phyloP scores from a whole-genome alignment of 116 monocot genomes.

The Phalaenopsis hybrid region DNA sequence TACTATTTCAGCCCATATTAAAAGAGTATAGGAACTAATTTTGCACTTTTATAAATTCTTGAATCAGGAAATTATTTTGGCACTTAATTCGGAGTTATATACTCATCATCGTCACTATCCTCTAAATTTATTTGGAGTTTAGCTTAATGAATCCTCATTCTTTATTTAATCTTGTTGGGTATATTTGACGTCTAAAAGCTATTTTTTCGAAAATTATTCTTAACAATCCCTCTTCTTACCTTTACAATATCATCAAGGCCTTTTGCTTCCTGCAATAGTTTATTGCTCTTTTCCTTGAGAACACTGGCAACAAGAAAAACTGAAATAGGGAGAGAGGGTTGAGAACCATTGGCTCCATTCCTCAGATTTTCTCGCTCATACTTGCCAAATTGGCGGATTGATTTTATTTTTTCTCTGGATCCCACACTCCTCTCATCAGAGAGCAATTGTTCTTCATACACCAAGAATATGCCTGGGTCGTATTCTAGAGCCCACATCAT shows the following conservation, averaged over 20 bases:
- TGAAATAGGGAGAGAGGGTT: constrained; percentile 77
- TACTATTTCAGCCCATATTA: too few relatives aligned
- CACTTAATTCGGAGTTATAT: too few relatives aligned
- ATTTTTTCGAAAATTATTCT: background rate
- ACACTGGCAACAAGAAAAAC: constrained; percentile 99
- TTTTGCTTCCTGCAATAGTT: constrained; percentile 76
- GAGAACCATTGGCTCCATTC: constrained; percentile 43
- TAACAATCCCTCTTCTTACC: constrained; percentile 30
- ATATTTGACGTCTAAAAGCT: too few relatives aligned
- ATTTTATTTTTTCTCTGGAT: constrained; percentile 67
- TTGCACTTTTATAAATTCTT: too few relatives aligned
- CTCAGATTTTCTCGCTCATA: constrained; percentile 84
- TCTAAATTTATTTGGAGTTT: background rate
- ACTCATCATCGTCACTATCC: background rate
- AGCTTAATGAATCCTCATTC: background rate
- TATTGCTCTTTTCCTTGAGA: constrained; percentile 75
- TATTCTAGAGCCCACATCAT: constrained; percentile 99
- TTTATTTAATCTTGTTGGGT: background rate
- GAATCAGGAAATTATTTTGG: too few relatives aligned
- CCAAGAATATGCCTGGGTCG: constrained; percentile 64
- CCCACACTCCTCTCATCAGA: constrained; percentile 38
- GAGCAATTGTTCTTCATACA: constrained; percentile 55
- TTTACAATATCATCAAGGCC: constrained; percentile 98
- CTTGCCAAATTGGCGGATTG: constrained; percentile 82
- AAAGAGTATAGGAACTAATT: too few relatives aligned